Conservation (phyloP, 2,329 filamentous ascomycete genomes). For the Didymella sp. region DNA sequence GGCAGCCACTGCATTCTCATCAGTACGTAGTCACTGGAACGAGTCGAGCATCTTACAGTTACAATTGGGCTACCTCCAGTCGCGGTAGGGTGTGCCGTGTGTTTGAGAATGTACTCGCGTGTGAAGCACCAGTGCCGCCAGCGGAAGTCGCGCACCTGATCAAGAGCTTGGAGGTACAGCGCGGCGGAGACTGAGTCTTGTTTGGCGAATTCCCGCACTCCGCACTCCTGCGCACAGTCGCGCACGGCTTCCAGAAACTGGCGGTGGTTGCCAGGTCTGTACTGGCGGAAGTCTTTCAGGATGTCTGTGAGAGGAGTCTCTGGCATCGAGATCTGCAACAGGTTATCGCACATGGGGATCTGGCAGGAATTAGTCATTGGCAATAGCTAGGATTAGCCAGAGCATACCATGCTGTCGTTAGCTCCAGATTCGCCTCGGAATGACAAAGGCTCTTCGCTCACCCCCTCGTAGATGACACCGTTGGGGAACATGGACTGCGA, state of each 20-base stretch:
- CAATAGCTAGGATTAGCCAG: no score
- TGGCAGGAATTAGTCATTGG: slow-evolving; percentile 30
- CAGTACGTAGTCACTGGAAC: neutral
- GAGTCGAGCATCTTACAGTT: slow-evolving; percentile 55
- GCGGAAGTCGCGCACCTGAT: slow-evolving; percentile 81
- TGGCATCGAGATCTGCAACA: slow-evolving; percentile 87
- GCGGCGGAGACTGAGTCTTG: slow-evolving; percentile 65
- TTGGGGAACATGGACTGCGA: slow-evolving; percentile 93
- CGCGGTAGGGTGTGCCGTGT: slow-evolving; percentile 76
- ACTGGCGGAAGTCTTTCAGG: slow-evolving; percentile 85
- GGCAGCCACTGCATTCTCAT: slow-evolving; percentile 67
- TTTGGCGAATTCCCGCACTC: slow-evolving; percentile 67
- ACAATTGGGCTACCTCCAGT: slow-evolving; percentile 84
- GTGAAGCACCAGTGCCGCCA: slow-evolving; percentile 89
- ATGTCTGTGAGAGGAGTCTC: slow-evolving; percentile 87
- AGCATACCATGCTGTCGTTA: slow-evolving; percentile 82
- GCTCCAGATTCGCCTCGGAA: slow-evolving; percentile 94
- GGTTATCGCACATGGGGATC: slow-evolving; percentile 86
- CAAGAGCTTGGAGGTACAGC: slow-evolving; percentile 60
- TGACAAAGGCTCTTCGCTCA: slow-evolving; percentile 74
- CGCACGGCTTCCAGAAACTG: slow-evolving; percentile 79
- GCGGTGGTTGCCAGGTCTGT: slow-evolving; percentile 87
- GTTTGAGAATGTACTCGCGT: slow-evolving; percentile 82
- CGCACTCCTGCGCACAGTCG: slow-evolving; percentile 58
- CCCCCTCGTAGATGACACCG: slow-evolving; percentile 87